Evolutionary conservation across 345 rosid species (phyloP).

Genomic region (Raphanus raphanistrum): DNA sequence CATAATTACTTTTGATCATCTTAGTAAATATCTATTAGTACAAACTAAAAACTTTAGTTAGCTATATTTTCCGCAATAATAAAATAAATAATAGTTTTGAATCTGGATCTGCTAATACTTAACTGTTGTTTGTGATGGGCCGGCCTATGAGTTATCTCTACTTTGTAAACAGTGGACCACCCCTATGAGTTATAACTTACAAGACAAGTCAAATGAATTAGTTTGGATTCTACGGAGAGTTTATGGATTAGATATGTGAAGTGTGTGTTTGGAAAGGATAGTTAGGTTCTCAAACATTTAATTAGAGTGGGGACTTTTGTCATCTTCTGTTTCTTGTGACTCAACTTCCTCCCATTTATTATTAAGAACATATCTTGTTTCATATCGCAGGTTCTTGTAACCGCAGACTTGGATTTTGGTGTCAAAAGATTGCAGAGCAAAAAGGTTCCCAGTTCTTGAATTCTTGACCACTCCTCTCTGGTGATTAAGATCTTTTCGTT

Average conservation of each 20-base stretch:
- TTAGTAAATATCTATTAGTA: neutral
- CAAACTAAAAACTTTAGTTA: neutral
- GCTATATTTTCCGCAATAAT: neutral
- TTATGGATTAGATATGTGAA: slow-evolving; percentile 7
- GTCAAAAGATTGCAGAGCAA: slow-evolving; percentile 55
- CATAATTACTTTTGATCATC: neutral
- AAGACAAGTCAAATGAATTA: neutral
- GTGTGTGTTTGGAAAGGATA: neutral
- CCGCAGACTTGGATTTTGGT: slow-evolving; percentile 40
- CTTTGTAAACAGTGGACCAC: slow-evolving; percentile 17
- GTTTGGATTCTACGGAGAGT: neutral
- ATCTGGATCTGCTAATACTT: slow-evolving; percentile 16
- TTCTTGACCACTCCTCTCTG: slow-evolving; percentile 9
- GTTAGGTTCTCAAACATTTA: slow-evolving; percentile 24
- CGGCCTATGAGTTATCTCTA: slow-evolving; percentile 11
- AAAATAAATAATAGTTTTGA: neutral
- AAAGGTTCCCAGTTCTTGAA: slow-evolving; percentile 48
- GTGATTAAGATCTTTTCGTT: neutral
- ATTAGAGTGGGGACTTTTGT: slow-evolving; percentile 19
- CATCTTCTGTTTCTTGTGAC: slow-evolving; percentile 28
- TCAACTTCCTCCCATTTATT: neutral
- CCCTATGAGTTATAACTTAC: neutral
- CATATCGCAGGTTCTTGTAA: slow-evolving; percentile 42
- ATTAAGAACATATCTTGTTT: neutral
- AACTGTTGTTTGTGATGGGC: slow-evolving; percentile 17